Evolutionary conservation across 768 basidiomycete genomes (phyloP).

Genomic region (Rhizopogon vulgaris): DNA sequence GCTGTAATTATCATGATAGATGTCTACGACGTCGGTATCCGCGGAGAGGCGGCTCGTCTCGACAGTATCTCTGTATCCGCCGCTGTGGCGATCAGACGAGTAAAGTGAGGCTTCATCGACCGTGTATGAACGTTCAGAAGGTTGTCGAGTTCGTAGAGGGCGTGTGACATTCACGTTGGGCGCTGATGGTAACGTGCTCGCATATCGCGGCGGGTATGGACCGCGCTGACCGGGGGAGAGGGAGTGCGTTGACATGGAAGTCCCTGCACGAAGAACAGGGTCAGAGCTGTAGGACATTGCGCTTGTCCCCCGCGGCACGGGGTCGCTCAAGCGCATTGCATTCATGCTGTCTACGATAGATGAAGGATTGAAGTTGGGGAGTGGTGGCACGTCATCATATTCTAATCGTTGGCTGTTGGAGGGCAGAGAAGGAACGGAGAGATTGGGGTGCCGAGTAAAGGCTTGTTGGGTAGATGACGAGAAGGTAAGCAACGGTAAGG

Average conservation of each 20-base stretch:
- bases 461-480: conserved; percentile 9
- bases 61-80: conserved; percentile 19
- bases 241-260: conserved; percentile 49
- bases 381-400: conserved; percentile 23
- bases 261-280: conserved; percentile 47
- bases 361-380: conserved; percentile 40
- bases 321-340: conserved; percentile 46
- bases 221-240: conserved; percentile 21
- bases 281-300: conserved; percentile 29
- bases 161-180: conserved; percentile 14
- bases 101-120: conserved; percentile 22
- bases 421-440: conserved; percentile 41
- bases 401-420: conserved; percentile 28
- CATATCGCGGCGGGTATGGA: conserved; percentile 33
- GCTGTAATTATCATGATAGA: conserved; percentile 31
- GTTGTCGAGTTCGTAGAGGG: conserved; percentile 15
- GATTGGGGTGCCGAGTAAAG: conserved; percentile 40
- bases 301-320: conserved; percentile 24
- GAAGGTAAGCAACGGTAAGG: conserved; percentile 6
- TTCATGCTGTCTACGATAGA: conserved; percentile 46
- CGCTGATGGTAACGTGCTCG: conserved; percentile 34
- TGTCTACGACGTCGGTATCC: conserved; percentile 32
- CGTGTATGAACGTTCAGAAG: conserved; percentile 9
- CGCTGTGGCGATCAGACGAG: conserved; percentile 27
- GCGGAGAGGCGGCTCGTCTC: conserved; percentile 17